Evolutionary conservation across 23 red algal species (phyloP).

Genomic region (Agarophyton chilense): DNA sequence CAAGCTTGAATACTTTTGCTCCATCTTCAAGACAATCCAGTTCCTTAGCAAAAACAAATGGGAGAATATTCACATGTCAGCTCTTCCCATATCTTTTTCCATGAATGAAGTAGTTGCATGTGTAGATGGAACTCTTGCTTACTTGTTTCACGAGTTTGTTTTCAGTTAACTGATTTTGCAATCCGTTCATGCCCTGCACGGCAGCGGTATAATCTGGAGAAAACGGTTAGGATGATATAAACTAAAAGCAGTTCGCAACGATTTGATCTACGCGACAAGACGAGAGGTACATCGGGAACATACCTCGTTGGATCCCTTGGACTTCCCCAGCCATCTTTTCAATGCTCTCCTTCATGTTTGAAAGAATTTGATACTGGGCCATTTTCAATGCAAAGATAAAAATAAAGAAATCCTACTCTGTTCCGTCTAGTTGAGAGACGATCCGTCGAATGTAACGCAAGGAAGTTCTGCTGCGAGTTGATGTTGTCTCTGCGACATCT

Average conservation of each 20-base stretch:
- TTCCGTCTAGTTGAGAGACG: no score
- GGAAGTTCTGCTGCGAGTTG: no score
- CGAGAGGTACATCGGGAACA: background rate
- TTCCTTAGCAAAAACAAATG: slow-evolving; percentile 13
- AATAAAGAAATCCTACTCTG: background rate
- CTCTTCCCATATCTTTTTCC: background rate
- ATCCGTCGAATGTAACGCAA: no score
- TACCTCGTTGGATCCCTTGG: slow-evolving; percentile 58
- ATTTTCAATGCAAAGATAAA: background rate
- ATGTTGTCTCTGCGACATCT: no score
- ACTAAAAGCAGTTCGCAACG: no score
- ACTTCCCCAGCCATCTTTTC: slow-evolving; percentile 63
- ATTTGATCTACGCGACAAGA: no score
- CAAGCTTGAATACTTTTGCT: slow-evolving; percentile 59
- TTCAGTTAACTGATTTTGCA: slow-evolving; percentile 71
- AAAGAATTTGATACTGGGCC: slow-evolving; percentile 56
- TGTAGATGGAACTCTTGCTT: background rate
- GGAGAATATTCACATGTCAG: background rate
- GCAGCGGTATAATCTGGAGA: slow-evolving; percentile 32
- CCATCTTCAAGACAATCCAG: slow-evolving; percentile 56
- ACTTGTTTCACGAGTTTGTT: slow-evolving; percentile 74
- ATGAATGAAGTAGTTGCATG: background rate
- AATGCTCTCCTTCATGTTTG: slow-evolving; percentile 70
- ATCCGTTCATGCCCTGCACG: slow-evolving; percentile 36
- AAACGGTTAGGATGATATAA: background rate